These are phyloP conservation scores for Lanmaoa pseudosensibilis DNA, from an alignment of 768 basidiomycete genomes.

Conservation along the genomic window DNA sequence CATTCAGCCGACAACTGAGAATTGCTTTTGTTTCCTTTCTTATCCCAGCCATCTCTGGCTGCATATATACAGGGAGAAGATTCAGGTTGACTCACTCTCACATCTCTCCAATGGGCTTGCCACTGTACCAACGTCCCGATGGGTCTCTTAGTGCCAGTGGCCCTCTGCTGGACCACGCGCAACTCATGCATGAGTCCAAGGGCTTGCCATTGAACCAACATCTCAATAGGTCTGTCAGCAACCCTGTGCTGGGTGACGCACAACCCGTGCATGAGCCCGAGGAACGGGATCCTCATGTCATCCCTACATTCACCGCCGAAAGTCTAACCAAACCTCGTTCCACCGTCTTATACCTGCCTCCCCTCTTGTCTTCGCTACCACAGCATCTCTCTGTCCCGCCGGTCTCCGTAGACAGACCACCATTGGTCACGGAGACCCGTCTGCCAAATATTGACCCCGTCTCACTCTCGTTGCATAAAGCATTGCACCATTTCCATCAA, in stretches of 20 bases:
- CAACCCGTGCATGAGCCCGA: neutral
- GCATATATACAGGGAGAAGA: conserved; percentile 9
- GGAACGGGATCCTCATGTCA: conserved; percentile 50
- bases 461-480: conserved; percentile 82
- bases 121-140: conserved; percentile 1
- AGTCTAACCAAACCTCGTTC: conserved; percentile 37
- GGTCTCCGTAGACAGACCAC: conserved; percentile 36
- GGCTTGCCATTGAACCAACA: neutral
- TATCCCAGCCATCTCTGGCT: neutral
- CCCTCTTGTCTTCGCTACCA: conserved; percentile 77
- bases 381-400: conserved; percentile 32
- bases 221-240: neutral
- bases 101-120: conserved; percentile 19
- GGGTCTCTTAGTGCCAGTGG: conserved; percentile 3
- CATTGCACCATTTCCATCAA: conserved; percentile 75
- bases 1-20: neutral
- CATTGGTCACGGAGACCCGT: conserved; percentile 66
- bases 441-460: conserved; percentile 85
- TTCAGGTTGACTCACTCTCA: neutral
- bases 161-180: neutral
- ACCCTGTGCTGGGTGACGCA: neutral
- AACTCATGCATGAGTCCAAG: neutral
- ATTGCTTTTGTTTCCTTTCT: neutral
- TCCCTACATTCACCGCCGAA: conserved; percentile 50
- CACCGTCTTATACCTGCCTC: conserved; percentile 80